Percentiles rank a stretch among this genome's conserved stretches.
These are phyloP conservation scores for Curvularia sp. DNA, from an alignment of 2,329 filamentous ascomycete genomes.

Conservation along the genomic window DNA sequence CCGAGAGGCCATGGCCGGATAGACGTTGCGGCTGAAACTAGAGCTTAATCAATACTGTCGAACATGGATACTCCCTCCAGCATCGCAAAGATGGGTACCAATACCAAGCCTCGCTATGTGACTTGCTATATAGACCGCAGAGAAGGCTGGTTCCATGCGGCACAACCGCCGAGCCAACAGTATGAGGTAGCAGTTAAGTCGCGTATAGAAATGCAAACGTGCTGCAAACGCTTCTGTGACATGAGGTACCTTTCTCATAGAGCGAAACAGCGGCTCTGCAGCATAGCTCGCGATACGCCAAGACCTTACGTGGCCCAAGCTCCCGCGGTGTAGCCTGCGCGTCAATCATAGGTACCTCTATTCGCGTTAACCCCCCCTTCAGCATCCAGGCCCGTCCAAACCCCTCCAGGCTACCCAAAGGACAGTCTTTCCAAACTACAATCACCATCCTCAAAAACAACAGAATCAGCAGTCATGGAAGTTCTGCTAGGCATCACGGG, in stretches of 20 bases:
- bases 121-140: background rate
- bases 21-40: background rate
- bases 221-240: background rate
- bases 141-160: background rate
- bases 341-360: constrained; percentile 7
- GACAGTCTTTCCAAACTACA: constrained; percentile 4
- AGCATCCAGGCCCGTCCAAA: constrained; percentile 2
- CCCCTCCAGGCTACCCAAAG: background rate
- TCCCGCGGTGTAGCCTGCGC: constrained; percentile 6
- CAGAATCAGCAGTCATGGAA: constrained; percentile 70
- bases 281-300: constrained; percentile 5
- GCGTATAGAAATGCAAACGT: background rate
- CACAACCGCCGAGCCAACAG: background rate
- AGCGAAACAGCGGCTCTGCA: background rate
- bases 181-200: too few species aligned
- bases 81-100: background rate
- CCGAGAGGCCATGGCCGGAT: background rate
- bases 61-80: background rate
- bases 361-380: constrained; percentile 4
- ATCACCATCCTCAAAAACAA: constrained; percentile 27
- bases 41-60: background rate
- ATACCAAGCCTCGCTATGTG: background rate
- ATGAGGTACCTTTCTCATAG: background rate
- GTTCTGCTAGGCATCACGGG: constrained; percentile 97
- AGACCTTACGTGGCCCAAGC: constrained; percentile 11